These are phyloP conservation scores for Capsicum baccatum DNA, from an alignment of 257 asterid species.

Conservation along the genomic window DNA sequence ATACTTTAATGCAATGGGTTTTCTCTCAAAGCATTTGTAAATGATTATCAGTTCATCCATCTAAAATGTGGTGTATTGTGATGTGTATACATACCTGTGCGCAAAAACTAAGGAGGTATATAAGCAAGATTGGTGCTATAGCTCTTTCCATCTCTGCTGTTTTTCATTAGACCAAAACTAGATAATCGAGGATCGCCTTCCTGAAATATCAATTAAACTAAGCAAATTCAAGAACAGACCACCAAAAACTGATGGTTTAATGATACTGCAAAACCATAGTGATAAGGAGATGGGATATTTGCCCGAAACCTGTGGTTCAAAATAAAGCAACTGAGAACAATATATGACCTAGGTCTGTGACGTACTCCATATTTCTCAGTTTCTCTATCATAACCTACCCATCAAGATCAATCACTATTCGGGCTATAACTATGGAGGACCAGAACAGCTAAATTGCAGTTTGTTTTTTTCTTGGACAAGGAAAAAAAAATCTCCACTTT, in stretches of 20 bases:
- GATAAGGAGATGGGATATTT: neutral
- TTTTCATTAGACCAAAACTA: conserved; percentile 95
- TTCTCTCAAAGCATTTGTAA: neutral
- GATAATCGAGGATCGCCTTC: conserved; percentile 96
- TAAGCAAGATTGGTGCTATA: conserved; percentile 97
- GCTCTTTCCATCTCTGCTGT: conserved; percentile 99
- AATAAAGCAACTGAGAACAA: neutral
- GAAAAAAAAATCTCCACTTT: too few relatives aligned
- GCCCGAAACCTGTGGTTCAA: neutral
- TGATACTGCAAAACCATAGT: neutral
- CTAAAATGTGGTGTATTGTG: neutral
- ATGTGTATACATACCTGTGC: conserved; percentile 62
- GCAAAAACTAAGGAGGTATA: conserved; percentile 96
- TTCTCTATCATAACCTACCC: neutral
- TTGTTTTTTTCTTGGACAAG: too few relatives aligned
- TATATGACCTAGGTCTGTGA: neutral
- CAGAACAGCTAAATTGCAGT: too few relatives aligned
- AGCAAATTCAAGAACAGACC: conserved; percentile 1
- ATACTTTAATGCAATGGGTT: conserved; percentile 1
- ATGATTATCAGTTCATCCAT: neutral
- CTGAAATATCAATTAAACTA: conserved; percentile 49
- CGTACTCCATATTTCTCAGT: neutral
- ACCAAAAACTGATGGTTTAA: neutral
- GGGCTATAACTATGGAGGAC: too few relatives aligned
- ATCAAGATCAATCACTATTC: too few relatives aligned